Conservation (phyloP, 495 filamentous ascomycete species). For the Penicillium cataractarum region DNA sequence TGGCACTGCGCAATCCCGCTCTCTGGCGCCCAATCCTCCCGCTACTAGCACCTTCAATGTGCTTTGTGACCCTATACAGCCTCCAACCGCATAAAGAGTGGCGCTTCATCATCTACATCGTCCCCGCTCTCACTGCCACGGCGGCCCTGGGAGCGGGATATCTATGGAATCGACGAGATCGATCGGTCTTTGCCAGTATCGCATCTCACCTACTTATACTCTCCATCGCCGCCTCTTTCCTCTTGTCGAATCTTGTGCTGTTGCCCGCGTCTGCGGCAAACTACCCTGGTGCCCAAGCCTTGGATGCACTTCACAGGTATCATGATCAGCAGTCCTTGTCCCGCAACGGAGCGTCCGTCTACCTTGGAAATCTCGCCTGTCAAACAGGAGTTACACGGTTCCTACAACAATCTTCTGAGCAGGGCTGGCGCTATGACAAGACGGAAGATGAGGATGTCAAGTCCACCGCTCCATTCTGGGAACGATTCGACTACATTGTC, state of each 20-base stretch:
- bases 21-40: constrained; percentile 50
- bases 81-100: constrained; percentile 93
- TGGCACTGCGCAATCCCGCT: constrained; percentile 59
- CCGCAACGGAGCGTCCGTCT: constrained; percentile 50
- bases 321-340: constrained; percentile 23
- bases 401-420: constrained; percentile 47
- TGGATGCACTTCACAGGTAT: constrained; percentile 54
- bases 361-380: constrained; percentile 85
- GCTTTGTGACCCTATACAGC: constrained; percentile 81
- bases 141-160: constrained; percentile 74
- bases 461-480: constrained; percentile 72
- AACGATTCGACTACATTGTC: constrained; percentile 77
- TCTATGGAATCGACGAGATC: constrained; percentile 69
- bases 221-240: constrained; percentile 63
- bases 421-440: constrained; percentile 59
- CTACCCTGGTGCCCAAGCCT: constrained; percentile 83
- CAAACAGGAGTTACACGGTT: constrained; percentile 96
- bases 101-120: constrained; percentile 89
- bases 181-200: constrained; percentile 44
- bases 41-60: constrained; percentile 65
- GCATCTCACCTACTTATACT: constrained; percentile 60
- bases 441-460: constrained; percentile 55
- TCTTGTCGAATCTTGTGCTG: constrained; percentile 64
- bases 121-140: constrained; percentile 78
- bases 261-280: constrained; percentile 73